Percentiles rank a stretch among this genome's conserved stretches.
phyloP scores from a whole-genome alignment of 305 asterid genomes.

The Rubia tinctorum region DNA sequence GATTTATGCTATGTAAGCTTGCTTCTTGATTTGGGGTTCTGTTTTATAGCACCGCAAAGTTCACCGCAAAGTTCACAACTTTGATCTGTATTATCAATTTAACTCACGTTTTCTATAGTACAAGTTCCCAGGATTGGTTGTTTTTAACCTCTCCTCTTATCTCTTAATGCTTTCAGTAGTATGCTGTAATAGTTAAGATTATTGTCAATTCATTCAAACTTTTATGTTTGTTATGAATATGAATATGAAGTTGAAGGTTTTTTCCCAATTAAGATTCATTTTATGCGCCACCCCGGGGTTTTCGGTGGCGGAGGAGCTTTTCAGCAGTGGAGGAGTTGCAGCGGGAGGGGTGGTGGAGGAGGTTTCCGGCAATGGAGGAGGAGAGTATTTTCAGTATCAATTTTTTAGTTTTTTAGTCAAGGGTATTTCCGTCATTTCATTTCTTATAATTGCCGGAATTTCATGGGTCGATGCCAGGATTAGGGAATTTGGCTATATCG shows the following conservation, averaged over 20 bases:
- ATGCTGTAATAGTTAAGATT: neutral
- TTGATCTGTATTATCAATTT: neutral
- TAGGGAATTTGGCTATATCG: too few relatives aligned
- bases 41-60: neutral
- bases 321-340: too few relatives aligned
- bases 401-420: too few relatives aligned
- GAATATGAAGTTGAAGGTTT: conserved; percentile 19
- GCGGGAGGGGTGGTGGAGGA: too few relatives aligned
- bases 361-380: too few relatives aligned
- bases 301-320: too few relatives aligned
- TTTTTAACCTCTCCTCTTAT: neutral
- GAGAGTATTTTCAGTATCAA: too few relatives aligned
- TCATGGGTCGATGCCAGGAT: too few relatives aligned
- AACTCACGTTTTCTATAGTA: neutral
- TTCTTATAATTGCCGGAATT: too few relatives aligned
- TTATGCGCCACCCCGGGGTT: conserved; percentile 17
- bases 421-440: too few relatives aligned
- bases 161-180: neutral
- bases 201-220: neutral
- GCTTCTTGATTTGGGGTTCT: neutral
- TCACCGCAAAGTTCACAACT: too few relatives aligned
- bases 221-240: conserved; percentile 20
- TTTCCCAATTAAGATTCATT: conserved; percentile 13
- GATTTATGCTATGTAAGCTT: neutral
- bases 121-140: neutral